These are phyloP conservation scores for Podila minutissima DNA, from an alignment of 192 early-diverging fungal genomes.

Conservation along the genomic window DNA sequence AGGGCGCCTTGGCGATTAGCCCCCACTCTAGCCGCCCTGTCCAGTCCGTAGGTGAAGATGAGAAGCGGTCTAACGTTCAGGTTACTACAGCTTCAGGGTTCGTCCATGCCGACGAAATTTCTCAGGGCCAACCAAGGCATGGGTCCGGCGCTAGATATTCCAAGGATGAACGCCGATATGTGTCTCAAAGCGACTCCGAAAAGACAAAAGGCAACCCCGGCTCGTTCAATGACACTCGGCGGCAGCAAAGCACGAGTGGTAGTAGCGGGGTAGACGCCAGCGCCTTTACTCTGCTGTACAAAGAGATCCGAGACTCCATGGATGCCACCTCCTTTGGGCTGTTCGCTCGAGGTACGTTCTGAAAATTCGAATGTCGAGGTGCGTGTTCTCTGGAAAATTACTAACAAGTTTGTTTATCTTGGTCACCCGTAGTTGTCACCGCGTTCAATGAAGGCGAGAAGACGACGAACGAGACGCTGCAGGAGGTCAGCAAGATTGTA, in stretches of 20 bases:
- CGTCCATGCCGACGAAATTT: neutral
- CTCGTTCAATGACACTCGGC: neutral
- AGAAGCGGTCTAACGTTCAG: neutral
- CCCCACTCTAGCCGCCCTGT: neutral
- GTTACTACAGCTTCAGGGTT: neutral
- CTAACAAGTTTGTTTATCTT: neutral
- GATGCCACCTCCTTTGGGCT: slow-evolving; percentile 38
- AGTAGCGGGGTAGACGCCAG: slow-evolving; percentile 32
- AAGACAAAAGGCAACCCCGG: neutral
- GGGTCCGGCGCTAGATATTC: neutral
- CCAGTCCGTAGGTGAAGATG: neutral
- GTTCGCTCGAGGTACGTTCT: slow-evolving; percentile 36
- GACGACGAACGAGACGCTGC: slow-evolving; percentile 42
- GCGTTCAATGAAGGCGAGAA: slow-evolving; percentile 49
- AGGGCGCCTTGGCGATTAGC: neutral
- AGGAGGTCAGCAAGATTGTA: slow-evolving; percentile 41
- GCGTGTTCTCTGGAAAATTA: neutral
- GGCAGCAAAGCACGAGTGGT: slow-evolving; percentile 1
- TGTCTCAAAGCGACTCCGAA: neutral
- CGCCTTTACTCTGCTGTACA: slow-evolving; percentile 45
- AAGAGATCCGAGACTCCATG: slow-evolving; percentile 52
- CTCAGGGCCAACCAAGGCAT: neutral
- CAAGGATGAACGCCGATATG: neutral
- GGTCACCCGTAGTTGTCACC: slow-evolving; percentile 19
- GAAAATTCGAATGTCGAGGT: neutral